Evolutionary conservation across 169 alveolate species (phyloP).

Genomic region (Perkinsus olseni): DNA sequence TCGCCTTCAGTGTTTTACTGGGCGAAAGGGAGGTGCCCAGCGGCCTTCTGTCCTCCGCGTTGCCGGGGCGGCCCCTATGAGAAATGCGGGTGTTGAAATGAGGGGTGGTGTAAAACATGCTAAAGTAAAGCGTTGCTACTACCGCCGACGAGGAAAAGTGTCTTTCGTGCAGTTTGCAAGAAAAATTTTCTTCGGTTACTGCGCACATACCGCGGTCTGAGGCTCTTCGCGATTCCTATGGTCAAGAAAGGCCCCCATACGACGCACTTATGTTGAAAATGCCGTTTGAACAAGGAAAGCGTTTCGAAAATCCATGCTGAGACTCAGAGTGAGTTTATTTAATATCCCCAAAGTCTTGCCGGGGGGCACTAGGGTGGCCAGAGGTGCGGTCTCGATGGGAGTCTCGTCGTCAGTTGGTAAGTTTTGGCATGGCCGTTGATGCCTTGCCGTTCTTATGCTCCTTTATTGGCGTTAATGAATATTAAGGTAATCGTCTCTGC

Average conservation of each 20-base stretch:
- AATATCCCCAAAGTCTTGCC: no score
- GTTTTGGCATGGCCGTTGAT: background rate
- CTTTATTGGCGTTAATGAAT: background rate
- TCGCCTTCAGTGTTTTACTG: background rate
- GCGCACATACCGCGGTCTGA: no score
- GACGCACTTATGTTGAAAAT: background rate
- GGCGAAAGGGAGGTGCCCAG: background rate
- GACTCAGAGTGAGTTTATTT: no score
- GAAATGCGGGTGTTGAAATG: background rate
- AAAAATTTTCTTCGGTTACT: background rate
- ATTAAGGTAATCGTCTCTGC: background rate
- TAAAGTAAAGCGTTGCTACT: background rate
- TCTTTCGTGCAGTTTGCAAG: background rate
- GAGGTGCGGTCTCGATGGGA: background rate
- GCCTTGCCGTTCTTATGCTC: background rate
- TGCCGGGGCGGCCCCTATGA: background rate
- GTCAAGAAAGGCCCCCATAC: no score
- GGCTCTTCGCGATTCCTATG: no score
- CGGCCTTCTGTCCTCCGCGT: background rate
- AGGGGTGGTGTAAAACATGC: background rate
- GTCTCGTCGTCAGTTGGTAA: background rate
- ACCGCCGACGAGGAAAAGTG: background rate
- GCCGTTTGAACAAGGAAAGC: background rate
- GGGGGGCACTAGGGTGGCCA: no score
- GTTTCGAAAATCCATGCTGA: no score